Evolutionary conservation across 2,329 filamentous ascomycete species (phyloP).

Genomic region (Colletotrichum caudatum): DNA sequence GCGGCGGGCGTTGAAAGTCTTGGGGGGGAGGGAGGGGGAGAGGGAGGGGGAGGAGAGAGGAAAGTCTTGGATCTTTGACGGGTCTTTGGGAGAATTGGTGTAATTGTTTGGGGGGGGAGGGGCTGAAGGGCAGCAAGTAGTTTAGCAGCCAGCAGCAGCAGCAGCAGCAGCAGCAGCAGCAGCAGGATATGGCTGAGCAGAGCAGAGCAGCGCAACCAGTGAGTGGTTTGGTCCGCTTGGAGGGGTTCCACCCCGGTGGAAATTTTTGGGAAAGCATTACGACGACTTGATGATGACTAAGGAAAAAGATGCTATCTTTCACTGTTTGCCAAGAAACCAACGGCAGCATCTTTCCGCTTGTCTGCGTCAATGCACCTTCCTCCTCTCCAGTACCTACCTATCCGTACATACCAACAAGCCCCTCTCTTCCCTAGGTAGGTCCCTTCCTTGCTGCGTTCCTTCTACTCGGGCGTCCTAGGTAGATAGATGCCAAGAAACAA

Average conservation of each 20-base stretch:
- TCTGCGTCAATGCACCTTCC: slow-evolving; percentile 22
- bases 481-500: background rate
- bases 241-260: slow-evolving; percentile 29
- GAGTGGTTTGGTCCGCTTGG: background rate
- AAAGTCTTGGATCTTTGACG: slow-evolving; percentile 35
- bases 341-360: slow-evolving; percentile 37
- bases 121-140: background rate
- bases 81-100: slow-evolving; percentile 13
- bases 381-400: background rate
- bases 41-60: background rate
- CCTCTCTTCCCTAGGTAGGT: background rate
- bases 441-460: background rate
- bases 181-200: background rate
- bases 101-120: slow-evolving; percentile 1
- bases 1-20: slow-evolving; percentile 16
- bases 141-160: background rate
- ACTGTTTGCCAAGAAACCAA: slow-evolving; percentile 31
- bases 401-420: background rate
- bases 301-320: slow-evolving; percentile 11
- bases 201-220: background rate
- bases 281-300: slow-evolving; percentile 40
- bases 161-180: too few relatives aligned
- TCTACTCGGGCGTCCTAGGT: background rate
- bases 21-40: background rate
- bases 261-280: slow-evolving; percentile 41